A percentile compares a stretch with the other conserved stretches of the same genome.
phyloP scores from a whole-genome alignment of 495 filamentous ascomycete species.

The Annulohypoxylon maeteangense region DNA sequence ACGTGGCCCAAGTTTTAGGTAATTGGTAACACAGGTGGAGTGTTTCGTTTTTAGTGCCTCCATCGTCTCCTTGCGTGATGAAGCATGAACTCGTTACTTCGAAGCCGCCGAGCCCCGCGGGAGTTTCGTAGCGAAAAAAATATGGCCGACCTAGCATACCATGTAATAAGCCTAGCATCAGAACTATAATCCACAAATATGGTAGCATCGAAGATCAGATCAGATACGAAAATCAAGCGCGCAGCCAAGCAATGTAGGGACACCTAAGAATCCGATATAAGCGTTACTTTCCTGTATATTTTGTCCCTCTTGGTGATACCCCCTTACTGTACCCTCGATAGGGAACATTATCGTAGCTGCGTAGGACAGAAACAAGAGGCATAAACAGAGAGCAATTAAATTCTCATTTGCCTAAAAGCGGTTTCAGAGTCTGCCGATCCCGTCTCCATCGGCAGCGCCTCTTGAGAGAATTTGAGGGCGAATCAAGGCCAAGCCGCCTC shows the following conservation, averaged over 20 bases:
- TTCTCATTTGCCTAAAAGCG: slow-evolving; percentile 39
- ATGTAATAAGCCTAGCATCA: background rate
- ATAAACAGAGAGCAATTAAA: slow-evolving; percentile 4
- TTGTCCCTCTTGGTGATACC: background rate
- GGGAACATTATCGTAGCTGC: slow-evolving; percentile 11
- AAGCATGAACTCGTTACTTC: background rate
- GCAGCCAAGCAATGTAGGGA: background rate
- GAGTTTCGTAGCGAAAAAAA: background rate
- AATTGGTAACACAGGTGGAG: slow-evolving; percentile 2
- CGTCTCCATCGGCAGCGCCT: slow-evolving; percentile 35
- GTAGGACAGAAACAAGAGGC: slow-evolving; percentile 14
- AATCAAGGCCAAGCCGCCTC: slow-evolving; percentile 37
- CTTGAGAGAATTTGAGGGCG: slow-evolving; percentile 31
- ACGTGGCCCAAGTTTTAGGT: background rate
- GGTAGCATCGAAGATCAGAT: background rate
- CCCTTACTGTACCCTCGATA: slow-evolving; percentile 18
- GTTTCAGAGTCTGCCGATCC: slow-evolving; percentile 37
- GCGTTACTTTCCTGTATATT: background rate
- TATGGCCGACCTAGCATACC: background rate
- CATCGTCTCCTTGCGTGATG: background rate
- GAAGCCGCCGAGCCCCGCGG: background rate
- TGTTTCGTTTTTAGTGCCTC: slow-evolving; percentile 2
- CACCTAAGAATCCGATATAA: background rate
- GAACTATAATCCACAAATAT: background rate
- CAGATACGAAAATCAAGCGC: background rate